Evolutionary conservation across 2,329 filamentous ascomycete species (phyloP).

Genomic region (Monosporascus sp.): DNA sequence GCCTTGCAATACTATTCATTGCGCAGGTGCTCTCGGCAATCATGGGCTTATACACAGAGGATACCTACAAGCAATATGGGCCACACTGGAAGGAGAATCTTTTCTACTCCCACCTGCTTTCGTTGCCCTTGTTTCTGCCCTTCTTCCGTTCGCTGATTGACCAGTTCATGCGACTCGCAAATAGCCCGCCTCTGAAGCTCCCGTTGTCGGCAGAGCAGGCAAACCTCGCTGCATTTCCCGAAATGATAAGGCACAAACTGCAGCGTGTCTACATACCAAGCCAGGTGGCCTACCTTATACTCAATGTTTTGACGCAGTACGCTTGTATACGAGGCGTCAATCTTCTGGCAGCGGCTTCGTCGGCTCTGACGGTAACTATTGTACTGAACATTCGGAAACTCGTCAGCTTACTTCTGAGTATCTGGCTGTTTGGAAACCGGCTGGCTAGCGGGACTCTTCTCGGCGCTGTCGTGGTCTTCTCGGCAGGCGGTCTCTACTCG

Average conservation of each 20-base stretch:
- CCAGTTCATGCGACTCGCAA: constrained; percentile 58
- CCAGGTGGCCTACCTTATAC: constrained; percentile 63
- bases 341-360: constrained; percentile 79
- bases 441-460: constrained; percentile 70
- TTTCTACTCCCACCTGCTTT: constrained; percentile 82
- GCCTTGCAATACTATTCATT: constrained; percentile 75
- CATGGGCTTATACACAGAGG: constrained; percentile 93
- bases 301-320: constrained; percentile 87
- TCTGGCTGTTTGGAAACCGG: constrained; percentile 88
- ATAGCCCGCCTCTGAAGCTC: constrained; percentile 57
- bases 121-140: constrained; percentile 69
- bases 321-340: constrained; percentile 95
- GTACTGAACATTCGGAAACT: constrained; percentile 94
- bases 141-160: constrained; percentile 60
- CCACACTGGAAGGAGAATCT: constrained; percentile 93
- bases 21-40: constrained; percentile 87
- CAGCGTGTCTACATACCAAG: constrained; percentile 50
- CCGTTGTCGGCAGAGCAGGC: constrained; percentile 26
- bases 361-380: constrained; percentile 92
- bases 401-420: constrained; percentile 83
- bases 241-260: constrained; percentile 31
- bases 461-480: constrained; percentile 82
- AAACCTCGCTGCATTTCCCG: constrained; percentile 28
- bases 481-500: constrained; percentile 85
- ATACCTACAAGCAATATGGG: constrained; percentile 79